Percentiles rank a stretch among this genome's conserved stretches.
These are phyloP conservation scores for Malus hybrid DNA, from an alignment of 331 rosid genomes.

Conservation along the genomic window DNA sequence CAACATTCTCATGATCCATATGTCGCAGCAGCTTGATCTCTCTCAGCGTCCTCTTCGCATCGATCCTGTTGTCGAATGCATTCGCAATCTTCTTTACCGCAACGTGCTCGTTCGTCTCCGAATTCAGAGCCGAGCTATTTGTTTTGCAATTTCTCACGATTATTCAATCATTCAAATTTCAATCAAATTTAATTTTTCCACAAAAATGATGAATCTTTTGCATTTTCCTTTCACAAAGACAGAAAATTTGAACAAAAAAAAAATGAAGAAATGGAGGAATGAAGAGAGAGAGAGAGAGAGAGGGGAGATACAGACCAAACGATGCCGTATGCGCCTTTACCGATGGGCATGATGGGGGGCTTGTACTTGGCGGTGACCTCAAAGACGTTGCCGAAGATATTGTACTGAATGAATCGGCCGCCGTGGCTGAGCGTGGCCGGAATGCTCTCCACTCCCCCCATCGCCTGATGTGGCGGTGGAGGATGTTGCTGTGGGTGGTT, in stretches of 20 bases:
- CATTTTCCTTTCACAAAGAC: not conserved
- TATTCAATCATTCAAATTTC: not conserved
- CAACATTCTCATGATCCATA: constrained; percentile 99
- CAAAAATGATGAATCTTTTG: not conserved
- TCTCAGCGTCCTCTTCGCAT: constrained; percentile 98
- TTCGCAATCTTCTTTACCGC: constrained; percentile 97
- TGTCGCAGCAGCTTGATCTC: constrained; percentile 99
- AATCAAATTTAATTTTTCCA: not conserved
- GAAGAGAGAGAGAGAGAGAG: not conserved
- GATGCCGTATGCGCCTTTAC: constrained; percentile 99
- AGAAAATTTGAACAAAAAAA: not conserved
- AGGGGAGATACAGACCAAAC: constrained; percentile 55
- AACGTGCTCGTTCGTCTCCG: constrained; percentile 90
- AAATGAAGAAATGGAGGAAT: not conserved
- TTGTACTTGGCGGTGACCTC: constrained; percentile 97
- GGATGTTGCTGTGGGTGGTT: constrained; percentile 23
- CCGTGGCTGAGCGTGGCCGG: constrained; percentile 96
- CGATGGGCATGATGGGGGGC: constrained; percentile 99
- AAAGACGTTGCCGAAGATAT: constrained; percentile 90
- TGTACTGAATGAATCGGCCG: constrained; percentile 92
- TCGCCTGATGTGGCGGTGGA: constrained; percentile 15
- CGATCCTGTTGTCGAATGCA: constrained; percentile 96
- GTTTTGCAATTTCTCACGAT: not conserved
- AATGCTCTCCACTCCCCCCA: constrained; percentile 67
- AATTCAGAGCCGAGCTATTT: constrained; percentile 73